phyloP scores from a whole-genome alignment of 495 filamentous ascomycete genomes.

The Xylaria venustula region DNA sequence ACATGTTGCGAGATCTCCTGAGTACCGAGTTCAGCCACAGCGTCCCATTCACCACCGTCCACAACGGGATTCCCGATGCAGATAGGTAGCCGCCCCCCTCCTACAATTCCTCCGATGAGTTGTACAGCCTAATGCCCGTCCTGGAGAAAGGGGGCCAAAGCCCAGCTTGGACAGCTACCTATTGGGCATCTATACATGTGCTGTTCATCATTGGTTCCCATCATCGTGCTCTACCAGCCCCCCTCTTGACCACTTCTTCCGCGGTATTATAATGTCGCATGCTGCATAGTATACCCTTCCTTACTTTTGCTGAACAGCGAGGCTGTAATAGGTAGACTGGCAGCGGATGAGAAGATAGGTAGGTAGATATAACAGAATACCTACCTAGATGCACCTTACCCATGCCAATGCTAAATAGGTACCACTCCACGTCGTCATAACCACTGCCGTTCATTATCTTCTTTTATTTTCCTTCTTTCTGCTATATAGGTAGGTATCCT shows the following conservation, averaged over 20 bases:
- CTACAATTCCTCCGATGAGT: slow-evolving; percentile 2
- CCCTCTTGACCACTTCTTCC: background rate
- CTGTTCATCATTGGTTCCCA: background rate
- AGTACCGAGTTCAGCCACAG: background rate
- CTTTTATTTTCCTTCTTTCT: too few species aligned
- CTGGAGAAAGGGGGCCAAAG: background rate
- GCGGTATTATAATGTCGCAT: background rate
- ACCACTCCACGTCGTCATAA: background rate
- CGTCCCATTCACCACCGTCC: background rate
- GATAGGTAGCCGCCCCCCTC: background rate
- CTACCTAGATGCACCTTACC: background rate
- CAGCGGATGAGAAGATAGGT: background rate
- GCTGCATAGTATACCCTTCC: too few species aligned
- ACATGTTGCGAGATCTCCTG: background rate
- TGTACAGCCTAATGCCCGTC: slow-evolving; percentile 2
- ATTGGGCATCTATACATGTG: slow-evolving; percentile 11
- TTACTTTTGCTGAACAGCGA: slow-evolving; percentile 8
- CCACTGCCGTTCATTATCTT: background rate
- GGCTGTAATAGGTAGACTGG: background rate
- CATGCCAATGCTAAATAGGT: background rate
- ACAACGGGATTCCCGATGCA: background rate
- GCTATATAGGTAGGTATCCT: too few species aligned
- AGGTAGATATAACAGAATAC: too few species aligned
- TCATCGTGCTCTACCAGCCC: background rate
- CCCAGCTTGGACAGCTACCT: background rate